These are phyloP conservation scores for Osmanthus fragrans DNA, from an alignment of 257 asterid genomes.

Conservation along the genomic window DNA sequence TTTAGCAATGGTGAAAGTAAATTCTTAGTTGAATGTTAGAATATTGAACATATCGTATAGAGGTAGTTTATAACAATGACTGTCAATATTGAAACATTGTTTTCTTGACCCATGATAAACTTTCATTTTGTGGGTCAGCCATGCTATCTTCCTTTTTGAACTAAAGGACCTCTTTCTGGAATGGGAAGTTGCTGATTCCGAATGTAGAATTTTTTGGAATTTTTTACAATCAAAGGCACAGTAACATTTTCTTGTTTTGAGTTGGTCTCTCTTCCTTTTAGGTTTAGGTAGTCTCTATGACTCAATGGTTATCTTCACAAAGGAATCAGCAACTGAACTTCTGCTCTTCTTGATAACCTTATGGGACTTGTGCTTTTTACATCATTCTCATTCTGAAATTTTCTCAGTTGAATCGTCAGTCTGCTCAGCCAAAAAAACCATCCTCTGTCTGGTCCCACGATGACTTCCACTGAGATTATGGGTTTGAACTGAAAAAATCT, in stretches of 20 bases:
- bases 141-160: constrained; percentile 3
- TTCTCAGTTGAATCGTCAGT: not conserved
- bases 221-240: not conserved
- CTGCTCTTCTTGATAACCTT: not conserved
- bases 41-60: not conserved
- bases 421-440: not conserved
- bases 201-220: not conserved
- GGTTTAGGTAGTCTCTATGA: not conserved
- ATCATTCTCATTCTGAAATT: not conserved
- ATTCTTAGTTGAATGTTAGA: not conserved
- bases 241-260: constrained; percentile 9
- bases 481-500: not conserved
- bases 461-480: not conserved
- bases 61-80: not conserved
- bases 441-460: not conserved
- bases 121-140: not conserved
- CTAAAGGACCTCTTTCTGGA: not conserved
- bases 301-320: not conserved
- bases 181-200: not conserved
- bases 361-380: not conserved
- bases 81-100: not conserved
- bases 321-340: not conserved
- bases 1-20: not conserved
- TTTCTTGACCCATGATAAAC: not conserved
- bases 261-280: constrained; percentile 5